Evolutionary conservation across 1,284 basidiomycete genomes (phyloP), one percentile per base, ranked within the genome.

Genomic region (Neonothopanus nambi): DNA sequence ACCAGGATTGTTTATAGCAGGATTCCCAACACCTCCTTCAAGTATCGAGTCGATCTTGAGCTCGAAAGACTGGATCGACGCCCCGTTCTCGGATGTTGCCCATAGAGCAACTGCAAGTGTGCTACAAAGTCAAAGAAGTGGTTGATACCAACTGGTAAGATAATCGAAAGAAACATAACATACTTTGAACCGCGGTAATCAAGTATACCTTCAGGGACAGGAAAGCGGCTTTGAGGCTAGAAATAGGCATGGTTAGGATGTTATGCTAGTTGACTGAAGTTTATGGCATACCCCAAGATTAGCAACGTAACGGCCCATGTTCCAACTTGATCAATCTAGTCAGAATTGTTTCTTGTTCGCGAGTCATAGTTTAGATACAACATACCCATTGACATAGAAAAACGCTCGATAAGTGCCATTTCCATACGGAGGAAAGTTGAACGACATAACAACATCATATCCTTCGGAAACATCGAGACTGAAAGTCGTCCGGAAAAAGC

Each of bases 401-500:
- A 77, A 67, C 3, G 80, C 79, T 23, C 83, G 74, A 58, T 83
- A 85, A 33, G 78, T 70, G 51, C 75, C 68, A 26, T 52, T 60
- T 28, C 58, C 56, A 13, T 61, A 62, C 15, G 68, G 62, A 36
- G 80, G 77, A 57, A 84, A 84, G 20, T 70, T 72, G 62, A 84
- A 81, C 21, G 77, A 80, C 54, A 82, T 67, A 28, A 71, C 68
- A 13, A 74, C 70, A 51, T 84, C 82, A 28, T 72, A 65, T 2
- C 69, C 72, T 12, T 57, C 56, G 1, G 78, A 76, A 12, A 84
- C 67, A 21, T 70, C 57, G 18, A 87, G 70, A 23, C 72, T 61
- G 59, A 86, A 80, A 0, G 73, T 77, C 5, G 82, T 80, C 21
- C 80, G 70, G 67, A 83, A 86, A 67, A 87, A 84, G 2, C 80